These are phyloP conservation scores for Wickerhamiella nectarea DNA, from an alignment of 805 yeast genomes.

Conservation along the genomic window DNA sequence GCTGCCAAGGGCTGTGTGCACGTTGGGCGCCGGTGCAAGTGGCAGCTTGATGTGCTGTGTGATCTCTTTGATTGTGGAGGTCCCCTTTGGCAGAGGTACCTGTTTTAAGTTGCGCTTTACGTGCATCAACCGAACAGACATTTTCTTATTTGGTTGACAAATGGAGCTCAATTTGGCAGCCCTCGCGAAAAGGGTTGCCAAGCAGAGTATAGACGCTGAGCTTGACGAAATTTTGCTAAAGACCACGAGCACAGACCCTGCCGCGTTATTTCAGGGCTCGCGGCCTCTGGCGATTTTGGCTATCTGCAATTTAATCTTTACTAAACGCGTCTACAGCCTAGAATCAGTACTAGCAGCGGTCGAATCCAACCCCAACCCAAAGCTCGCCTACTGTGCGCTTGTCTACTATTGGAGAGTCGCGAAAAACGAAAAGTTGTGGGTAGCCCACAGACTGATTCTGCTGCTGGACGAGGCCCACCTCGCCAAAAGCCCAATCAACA, in stretches of 20 bases:
- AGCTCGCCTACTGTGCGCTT: constrained; percentile 6
- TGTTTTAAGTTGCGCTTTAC: constrained; percentile 9
- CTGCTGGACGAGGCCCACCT: constrained; percentile 1
- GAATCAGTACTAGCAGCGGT: not conserved
- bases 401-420: not conserved
- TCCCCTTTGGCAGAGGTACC: constrained; percentile 43
- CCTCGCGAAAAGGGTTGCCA: not conserved
- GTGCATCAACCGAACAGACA: not conserved
- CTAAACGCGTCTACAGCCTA: not conserved
- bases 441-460: not conserved
- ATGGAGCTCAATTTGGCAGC: not conserved
- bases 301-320: not conserved
- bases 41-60: constrained; percentile 5
- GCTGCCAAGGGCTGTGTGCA: not conserved
- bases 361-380: not conserved
- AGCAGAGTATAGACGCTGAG: not conserved
- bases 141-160: not conserved
- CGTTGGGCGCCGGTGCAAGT: constrained; percentile 1
- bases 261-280: no score
- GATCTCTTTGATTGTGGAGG: constrained; percentile 13
- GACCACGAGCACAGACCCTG: no score
- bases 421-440: not conserved
- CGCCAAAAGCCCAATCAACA: not conserved
- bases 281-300: not conserved
- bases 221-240: not conserved